phyloP scores from a whole-genome alignment of 2,329 filamentous ascomycete species.

The Nothomitra cinnamomea region DNA sequence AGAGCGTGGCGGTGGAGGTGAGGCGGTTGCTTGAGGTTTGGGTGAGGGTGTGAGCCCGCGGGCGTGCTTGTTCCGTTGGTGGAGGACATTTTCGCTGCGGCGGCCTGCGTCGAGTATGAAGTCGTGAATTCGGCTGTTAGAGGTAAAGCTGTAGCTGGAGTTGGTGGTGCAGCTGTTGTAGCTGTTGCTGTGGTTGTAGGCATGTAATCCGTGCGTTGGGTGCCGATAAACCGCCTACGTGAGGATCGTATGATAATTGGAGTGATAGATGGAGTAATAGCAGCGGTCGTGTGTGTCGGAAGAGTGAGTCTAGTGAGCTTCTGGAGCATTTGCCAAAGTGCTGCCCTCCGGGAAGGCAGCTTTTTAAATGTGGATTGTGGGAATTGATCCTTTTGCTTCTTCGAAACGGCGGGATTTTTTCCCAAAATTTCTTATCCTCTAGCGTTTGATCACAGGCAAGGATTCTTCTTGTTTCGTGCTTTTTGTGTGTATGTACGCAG shows the following conservation, averaged over 20 bases:
- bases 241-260: too few relatives aligned
- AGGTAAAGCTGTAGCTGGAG: neutral
- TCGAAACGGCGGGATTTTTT: too few relatives aligned
- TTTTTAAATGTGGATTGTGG: neutral
- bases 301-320: neutral
- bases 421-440: too few relatives aligned
- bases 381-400: neutral
- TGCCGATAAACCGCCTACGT: too few relatives aligned
- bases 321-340: conserved; percentile 1
- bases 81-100: neutral
- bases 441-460: too few relatives aligned
- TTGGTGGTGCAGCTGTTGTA: neutral
- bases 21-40: neutral
- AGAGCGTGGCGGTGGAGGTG: neutral
- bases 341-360: neutral
- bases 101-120: neutral
- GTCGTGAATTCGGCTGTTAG: neutral
- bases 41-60: neutral
- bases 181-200: neutral
- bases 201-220: neutral
- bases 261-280: neutral
- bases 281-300: neutral
- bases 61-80: neutral
- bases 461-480: too few relatives aligned
- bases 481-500: too few relatives aligned